Evolutionary conservation across 2,329 filamentous ascomycete species (phyloP), one percentile per base, ranked within the genome.

Genomic region (Hymenoscyphus occultus): DNA sequence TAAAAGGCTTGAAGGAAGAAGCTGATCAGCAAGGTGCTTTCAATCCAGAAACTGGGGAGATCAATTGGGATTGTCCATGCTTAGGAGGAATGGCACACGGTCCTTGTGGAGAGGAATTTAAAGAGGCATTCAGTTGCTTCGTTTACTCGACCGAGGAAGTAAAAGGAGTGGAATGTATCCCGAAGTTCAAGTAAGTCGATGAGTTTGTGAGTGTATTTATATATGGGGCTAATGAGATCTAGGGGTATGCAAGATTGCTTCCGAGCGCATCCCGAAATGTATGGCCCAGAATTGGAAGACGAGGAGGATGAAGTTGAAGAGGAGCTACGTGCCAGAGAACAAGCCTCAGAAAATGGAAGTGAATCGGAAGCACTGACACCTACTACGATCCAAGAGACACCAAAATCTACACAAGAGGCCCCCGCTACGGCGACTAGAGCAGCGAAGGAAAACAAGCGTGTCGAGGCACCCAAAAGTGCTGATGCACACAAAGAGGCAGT

Each of bases 21-120:
- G 93, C 92, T 5, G 85, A 81, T 67, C 88, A 94, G 76, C 88
- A 98, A 78, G 95, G 92, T 64, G 95, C 95, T 0, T 99, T 98
- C 82, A 96, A 99, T 79, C 93, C 93, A 2, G 95, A 98, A 81
- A 99, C 95, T 10, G 95, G 95, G 72, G 95, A 99, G 84, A 99
- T 99, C 80, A 99, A 99, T 83, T 99, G 95, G 95, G 95, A 98
- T 77, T 99, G 95, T 79, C 95, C 95, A 16, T 99, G 95, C 77
- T 82, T 99, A 40, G 95, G 95, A 59, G 95, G 95, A 62, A 99
- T 99, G 95, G 95, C 95, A 7, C 81, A 97, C 75, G 95, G 95
- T 0, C 95, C 95, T 62, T 99, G 95, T 76, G 95, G 95, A 59
- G 92, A 96, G 76, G 89, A 98, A 75, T 99, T 99, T 85, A 93